Conservation (phyloP, 495 filamentous ascomycete genomes). For the Xylaria longipes region DNA sequence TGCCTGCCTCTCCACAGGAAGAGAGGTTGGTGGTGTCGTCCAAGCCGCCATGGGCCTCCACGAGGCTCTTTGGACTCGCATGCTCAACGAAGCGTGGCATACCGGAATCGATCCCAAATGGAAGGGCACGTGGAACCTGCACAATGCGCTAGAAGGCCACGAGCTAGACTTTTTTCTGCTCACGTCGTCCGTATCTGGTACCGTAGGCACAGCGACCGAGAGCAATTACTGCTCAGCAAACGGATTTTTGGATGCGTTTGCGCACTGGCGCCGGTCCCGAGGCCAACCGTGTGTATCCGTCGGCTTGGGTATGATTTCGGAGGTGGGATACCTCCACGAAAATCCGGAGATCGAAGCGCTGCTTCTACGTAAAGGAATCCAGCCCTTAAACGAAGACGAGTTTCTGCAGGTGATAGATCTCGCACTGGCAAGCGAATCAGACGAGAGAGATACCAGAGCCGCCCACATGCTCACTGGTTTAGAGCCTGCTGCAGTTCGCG, state of each 20-base stretch:
- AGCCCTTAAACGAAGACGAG: no score
- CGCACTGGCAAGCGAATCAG: no score
- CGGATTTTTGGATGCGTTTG: conserved; percentile 46
- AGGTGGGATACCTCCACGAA: conserved; percentile 39
- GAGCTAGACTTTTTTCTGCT: conserved; percentile 46
- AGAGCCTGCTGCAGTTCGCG: no score
- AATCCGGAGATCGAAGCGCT: conserved; percentile 40
- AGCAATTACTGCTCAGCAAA: conserved; percentile 49
- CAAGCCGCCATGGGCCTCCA: conserved; percentile 52
- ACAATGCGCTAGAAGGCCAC: conserved; percentile 32
- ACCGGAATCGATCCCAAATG: conserved; percentile 51
- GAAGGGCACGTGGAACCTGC: conserved; percentile 46
- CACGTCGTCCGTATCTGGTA: conserved; percentile 38
- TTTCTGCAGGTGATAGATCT: no score
- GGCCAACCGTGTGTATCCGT: conserved; percentile 33
- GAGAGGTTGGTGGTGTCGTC: conserved; percentile 40
- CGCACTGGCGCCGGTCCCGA: conserved; percentile 37
- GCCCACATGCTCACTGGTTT: no score
- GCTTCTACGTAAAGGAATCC: conserved; percentile 38
- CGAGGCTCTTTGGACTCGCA: conserved; percentile 51
- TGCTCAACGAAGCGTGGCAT: conserved; percentile 46
- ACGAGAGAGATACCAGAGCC: no score
- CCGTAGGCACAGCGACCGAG: conserved; percentile 43
- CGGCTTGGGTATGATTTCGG: conserved; percentile 36
- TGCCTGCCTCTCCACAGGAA: no score